Percentiles rank a stretch among this genome's conserved stretches.
Evolutionary conservation across 306 rosid species (phyloP).

Genomic region (Ochetophila trinervis): DNA sequence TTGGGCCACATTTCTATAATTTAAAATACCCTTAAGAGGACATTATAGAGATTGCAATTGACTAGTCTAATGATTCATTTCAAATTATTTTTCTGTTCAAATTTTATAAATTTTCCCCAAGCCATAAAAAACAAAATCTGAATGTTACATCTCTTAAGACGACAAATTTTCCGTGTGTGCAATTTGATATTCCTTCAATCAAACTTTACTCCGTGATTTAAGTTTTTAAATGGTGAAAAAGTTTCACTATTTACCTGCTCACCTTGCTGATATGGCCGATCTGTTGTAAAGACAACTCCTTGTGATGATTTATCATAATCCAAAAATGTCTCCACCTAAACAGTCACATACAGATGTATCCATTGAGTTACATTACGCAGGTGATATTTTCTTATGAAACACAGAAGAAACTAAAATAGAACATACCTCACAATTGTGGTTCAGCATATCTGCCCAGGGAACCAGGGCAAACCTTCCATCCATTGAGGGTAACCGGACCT

Average conservation of each 20-base stretch:
- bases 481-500: constrained; percentile 93
- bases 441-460: constrained; percentile 99
- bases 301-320: constrained; percentile 76
- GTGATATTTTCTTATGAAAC: constrained; percentile 9
- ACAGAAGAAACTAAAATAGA: constrained; percentile 18
- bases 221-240: constrained; percentile 18
- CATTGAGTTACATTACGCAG: constrained; percentile 13
- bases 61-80: background rate
- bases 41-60: background rate
- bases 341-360: constrained; percentile 24
- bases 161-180: no score
- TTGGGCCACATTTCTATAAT: background rate
- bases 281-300: constrained; percentile 83
- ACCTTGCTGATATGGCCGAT: constrained; percentile 87
- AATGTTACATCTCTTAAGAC: no score
- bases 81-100: background rate
- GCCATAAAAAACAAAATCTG: background rate
- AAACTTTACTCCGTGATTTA: background rate
- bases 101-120: background rate
- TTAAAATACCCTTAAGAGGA: background rate
- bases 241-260: constrained; percentile 76
- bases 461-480: constrained; percentile 84
- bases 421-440: constrained; percentile 86
- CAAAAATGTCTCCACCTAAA: constrained; percentile 88
- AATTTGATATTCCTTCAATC: constrained; percentile 1